Evolutionary conservation across 768 basidiomycete genomes (phyloP).

Genomic region (Suillus placidus): DNA sequence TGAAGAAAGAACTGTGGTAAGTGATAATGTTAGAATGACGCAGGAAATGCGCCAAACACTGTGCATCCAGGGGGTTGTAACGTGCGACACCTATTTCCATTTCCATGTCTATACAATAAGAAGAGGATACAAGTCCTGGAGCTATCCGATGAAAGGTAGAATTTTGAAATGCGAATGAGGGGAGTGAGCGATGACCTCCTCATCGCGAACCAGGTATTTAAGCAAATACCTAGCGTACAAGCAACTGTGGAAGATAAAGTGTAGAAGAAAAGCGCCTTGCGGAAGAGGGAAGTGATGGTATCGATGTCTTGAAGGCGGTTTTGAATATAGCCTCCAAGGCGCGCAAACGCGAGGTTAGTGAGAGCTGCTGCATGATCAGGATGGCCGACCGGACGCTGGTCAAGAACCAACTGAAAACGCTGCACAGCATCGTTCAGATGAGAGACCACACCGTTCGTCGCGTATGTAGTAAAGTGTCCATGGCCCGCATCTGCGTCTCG

Average conservation of each 20-base stretch:
- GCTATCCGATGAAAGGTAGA: background rate
- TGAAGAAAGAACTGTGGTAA: constrained; percentile 20
- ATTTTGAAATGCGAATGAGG: background rate
- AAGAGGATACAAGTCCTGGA: background rate
- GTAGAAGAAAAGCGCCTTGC: background rate
- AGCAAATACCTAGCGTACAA: background rate
- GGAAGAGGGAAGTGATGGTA: too few relatives aligned
- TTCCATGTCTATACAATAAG: background rate
- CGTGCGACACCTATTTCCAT: constrained; percentile 12
- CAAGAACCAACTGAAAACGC: too few relatives aligned
- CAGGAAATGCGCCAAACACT: background rate
- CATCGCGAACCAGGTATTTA: background rate
- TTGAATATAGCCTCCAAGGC: too few relatives aligned
- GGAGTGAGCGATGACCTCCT: background rate
- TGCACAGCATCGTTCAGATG: too few relatives aligned
- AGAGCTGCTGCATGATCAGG: too few relatives aligned
- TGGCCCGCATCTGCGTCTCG: too few relatives aligned
- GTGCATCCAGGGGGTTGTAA: background rate
- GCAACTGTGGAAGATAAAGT: background rate
- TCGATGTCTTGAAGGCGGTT: too few relatives aligned
- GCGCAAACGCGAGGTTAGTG: too few relatives aligned
- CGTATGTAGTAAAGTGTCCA: too few relatives aligned
- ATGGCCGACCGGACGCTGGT: too few relatives aligned
- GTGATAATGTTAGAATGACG: constrained; percentile 20
- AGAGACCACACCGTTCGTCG: too few relatives aligned